Evolutionary conservation across 2,329 filamentous ascomycete genomes (phyloP).

Genomic region (Leptographium radiaticola): DNA sequence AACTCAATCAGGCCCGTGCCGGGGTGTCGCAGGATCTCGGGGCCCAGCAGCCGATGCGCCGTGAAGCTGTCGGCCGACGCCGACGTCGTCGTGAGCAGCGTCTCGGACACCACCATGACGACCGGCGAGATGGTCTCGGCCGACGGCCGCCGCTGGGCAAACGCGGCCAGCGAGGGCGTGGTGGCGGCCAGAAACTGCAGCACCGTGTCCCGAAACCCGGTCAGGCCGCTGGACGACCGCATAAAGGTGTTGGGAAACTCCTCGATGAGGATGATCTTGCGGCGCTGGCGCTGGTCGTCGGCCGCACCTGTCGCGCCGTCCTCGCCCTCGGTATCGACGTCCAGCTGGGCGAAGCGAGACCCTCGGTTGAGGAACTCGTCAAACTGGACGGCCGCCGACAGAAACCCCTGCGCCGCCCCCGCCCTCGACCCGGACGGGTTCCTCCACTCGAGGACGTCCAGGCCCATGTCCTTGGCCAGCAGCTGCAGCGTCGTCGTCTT

Average conservation of each 20-base stretch:
- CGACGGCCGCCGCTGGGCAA: constrained; percentile 18
- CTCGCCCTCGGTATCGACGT: constrained; percentile 13
- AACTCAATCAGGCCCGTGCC: constrained; percentile 76
- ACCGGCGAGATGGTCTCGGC: constrained; percentile 51
- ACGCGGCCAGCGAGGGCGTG: constrained; percentile 40
- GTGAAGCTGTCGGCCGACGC: constrained; percentile 85
- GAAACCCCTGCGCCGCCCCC: constrained; percentile 38
- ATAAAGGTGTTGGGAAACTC: constrained; percentile 71
- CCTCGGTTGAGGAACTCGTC: constrained; percentile 81
- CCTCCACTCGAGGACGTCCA: constrained; percentile 78
- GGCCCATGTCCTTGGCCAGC: constrained; percentile 63
- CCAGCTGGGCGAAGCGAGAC: constrained; percentile 55
- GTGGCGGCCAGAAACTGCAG: constrained; percentile 61
- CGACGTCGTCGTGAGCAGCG: constrained; percentile 70
- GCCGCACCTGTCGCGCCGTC: constrained; percentile 13
- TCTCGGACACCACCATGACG: constrained; percentile 86
- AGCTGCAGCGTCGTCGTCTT: constrained; percentile 82
- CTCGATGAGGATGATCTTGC: constrained; percentile 59
- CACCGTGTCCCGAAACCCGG: constrained; percentile 62
- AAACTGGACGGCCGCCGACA: constrained; percentile 68
- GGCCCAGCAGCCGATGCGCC: constrained; percentile 75
- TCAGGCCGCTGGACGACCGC: constrained; percentile 48
- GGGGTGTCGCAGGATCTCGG: constrained; percentile 72
- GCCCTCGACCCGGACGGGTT: constrained; percentile 53
- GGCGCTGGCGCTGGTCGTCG: constrained; percentile 1